Evolutionary conservation across 768 basidiomycete genomes (phyloP), one percentile per base, ranked within the genome.

Genomic region (Termitomyces sp.): DNA sequence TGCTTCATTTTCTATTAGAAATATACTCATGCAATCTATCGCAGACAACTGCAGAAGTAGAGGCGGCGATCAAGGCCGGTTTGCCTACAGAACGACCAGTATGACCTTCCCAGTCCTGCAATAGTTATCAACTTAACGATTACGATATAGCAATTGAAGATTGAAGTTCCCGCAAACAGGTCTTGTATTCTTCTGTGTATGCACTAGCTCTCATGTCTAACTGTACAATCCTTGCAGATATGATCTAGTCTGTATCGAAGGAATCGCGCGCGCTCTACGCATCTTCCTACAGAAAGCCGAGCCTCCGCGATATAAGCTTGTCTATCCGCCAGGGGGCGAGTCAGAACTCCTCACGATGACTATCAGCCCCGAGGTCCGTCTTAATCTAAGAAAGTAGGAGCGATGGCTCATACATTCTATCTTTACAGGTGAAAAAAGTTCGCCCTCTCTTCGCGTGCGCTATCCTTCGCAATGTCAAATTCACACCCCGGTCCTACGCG

Each of bases 141-240:
- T 42, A 25, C 37, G 11, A 6, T 57, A 52, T 66, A 98, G 88
- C 94, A 97, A 92, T 80, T 99, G 68, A 99, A 98, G 83, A 97
- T 99, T 68, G 97, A 99, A 75, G 84, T 98, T 48, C 96, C 97
- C 49, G 97, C 97, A n/a, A 99, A 99, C 74, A 88, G 95, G 94
- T 86, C 60, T 60, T 12, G 48, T 68, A 49, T 40, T 32, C 12
- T 11, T 34, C 5, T 34, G n/a, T 11, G 17, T 31, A 42, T 31
- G n/a, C 31, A 31, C 5, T 32, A 15, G 17, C 43, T 7, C 31
- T 56, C 12, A 17, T 5, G 45, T 57, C 66, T 53, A 36, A 64
- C 42, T 40, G 37, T 56, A 32, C 58, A 61, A 49, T 29, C 49
- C 51, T 55, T 54, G 10, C 70, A 94, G 96, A 87, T 98, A 98